These are phyloP conservation scores for Mortierella sp. DNA, from an alignment of 371 early-diverging fungal species.

Conservation along the genomic window DNA sequence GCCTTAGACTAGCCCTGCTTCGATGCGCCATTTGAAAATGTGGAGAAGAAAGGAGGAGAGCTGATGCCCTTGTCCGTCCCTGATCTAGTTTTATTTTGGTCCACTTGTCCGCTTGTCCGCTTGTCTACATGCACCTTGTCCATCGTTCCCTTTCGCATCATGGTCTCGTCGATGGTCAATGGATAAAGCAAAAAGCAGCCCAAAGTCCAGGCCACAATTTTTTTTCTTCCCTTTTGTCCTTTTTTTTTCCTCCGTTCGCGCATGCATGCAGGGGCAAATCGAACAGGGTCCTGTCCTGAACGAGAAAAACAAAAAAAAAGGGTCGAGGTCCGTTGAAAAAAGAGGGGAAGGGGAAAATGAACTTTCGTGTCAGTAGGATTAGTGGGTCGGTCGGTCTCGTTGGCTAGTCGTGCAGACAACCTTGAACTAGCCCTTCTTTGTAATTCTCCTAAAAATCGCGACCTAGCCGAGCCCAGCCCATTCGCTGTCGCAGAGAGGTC, in stretches of 20 bases:
- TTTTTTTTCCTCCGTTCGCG: not conserved
- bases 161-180: not conserved
- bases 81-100: not conserved
- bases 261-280: not conserved
- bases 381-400: not conserved
- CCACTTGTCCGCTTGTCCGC: not conserved
- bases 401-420: slow-evolving; percentile 8
- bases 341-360: not conserved
- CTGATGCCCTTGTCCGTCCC: not conserved
- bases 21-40: too few species aligned
- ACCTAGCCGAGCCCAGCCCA: not conserved
- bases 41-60: too few species aligned
- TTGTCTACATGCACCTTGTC: too few species aligned
- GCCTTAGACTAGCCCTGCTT: too few species aligned
- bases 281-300: too few species aligned
- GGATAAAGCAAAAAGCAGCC: not conserved
- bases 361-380: not conserved
- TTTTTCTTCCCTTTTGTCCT: not conserved
- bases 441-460: not conserved
- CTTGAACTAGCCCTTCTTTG: not conserved
- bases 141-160: not conserved
- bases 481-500: not conserved
- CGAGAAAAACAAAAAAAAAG: not conserved
- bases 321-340: not conserved
- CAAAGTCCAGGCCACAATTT: not conserved